Percentiles rank a stretch among this genome's conserved stretches.
phyloP scores from a whole-genome alignment of 2,329 filamentous ascomycete genomes.

The Arthroderma sp. region DNA sequence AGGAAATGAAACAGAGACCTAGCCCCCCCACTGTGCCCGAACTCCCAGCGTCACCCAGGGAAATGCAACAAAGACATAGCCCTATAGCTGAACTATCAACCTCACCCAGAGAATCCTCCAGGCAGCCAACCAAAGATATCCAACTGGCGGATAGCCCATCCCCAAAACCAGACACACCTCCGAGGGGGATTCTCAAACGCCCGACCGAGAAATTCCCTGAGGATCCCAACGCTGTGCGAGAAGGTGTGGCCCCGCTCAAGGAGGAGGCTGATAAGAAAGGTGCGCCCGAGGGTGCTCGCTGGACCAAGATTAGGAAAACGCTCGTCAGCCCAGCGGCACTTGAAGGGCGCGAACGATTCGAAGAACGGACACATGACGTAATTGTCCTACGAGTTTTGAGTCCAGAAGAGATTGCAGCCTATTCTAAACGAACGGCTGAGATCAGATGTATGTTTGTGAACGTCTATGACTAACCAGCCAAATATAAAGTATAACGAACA shows the following conservation, averaged over 20 bases:
- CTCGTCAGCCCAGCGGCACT: conserved; percentile 83
- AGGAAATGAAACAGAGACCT: too few species aligned
- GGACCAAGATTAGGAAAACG: conserved; percentile 83
- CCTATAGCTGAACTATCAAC: too few species aligned
- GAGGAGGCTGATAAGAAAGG: conserved; percentile 61
- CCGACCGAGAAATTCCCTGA: conserved; percentile 78
- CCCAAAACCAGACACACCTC: conserved; percentile 34
- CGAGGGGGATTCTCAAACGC: conserved; percentile 75
- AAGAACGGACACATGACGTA: conserved; percentile 84
- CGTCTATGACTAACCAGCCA: neutral
- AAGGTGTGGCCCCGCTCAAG: conserved; percentile 88
- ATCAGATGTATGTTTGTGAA: conserved; percentile 52
- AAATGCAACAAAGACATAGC: too few species aligned
- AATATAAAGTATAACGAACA: too few species aligned
- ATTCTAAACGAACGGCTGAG: conserved; percentile 67
- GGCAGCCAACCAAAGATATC: too few species aligned
- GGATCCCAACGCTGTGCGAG: conserved; percentile 66
- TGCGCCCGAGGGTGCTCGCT: conserved; percentile 65
- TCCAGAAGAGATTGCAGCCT: conserved; percentile 78
- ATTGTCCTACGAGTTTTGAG: conserved; percentile 80
- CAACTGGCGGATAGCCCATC: neutral
- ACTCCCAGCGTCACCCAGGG: too few species aligned
- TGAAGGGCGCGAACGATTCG: conserved; percentile 74
- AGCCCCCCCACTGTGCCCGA: too few species aligned
- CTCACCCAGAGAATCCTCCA: too few species aligned